A percentile compares a stretch with the other conserved stretches of the same genome.
These are phyloP conservation scores for Cyclostephanos invisitatus DNA, from an alignment of 108 stramenopile species.

Conservation along the genomic window DNA sequence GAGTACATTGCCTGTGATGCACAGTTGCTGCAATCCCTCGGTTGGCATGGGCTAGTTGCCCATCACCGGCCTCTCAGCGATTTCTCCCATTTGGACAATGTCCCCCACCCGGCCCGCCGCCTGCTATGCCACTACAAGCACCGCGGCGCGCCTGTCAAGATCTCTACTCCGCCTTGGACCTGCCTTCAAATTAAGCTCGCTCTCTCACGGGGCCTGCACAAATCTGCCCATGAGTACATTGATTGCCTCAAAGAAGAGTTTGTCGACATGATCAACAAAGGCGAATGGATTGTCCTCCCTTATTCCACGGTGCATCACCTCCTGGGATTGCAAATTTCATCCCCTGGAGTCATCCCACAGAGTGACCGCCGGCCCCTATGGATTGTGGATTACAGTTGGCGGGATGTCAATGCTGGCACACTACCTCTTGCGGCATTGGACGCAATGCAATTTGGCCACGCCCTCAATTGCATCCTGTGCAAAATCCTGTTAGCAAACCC, in stretches of 20 bases:
- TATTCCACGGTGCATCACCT: slow-evolving; percentile 15
- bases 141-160: too few species aligned
- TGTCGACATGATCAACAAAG: slow-evolving; percentile 1
- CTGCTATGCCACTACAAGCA: slow-evolving; percentile 22
- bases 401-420: slow-evolving; percentile 10
- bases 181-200: not conserved
- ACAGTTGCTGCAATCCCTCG: too few species aligned
- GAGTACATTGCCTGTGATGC: too few species aligned
- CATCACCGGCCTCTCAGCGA: not conserved
- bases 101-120: slow-evolving; percentile 30
- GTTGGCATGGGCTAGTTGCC: too few species aligned
- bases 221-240: too few species aligned
- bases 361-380: slow-evolving; percentile 29
- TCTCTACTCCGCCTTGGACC: slow-evolving; percentile 23
- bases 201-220: not conserved
- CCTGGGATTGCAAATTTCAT: slow-evolving; percentile 2
- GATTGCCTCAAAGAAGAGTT: slow-evolving; percentile 7
- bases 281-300: slow-evolving; percentile 31
- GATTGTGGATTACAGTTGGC: slow-evolving; percentile 38
- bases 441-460: slow-evolving; percentile 23
- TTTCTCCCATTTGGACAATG: too few species aligned
- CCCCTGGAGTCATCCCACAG: too few species aligned
- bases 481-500: not conserved
- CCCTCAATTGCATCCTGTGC: slow-evolving; percentile 4
- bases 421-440: slow-evolving; percentile 19